These are phyloP conservation scores for Cutaneotrichosporon sp. DNA, from an alignment of 1,284 basidiomycete species.

Conservation along the genomic window DNA sequence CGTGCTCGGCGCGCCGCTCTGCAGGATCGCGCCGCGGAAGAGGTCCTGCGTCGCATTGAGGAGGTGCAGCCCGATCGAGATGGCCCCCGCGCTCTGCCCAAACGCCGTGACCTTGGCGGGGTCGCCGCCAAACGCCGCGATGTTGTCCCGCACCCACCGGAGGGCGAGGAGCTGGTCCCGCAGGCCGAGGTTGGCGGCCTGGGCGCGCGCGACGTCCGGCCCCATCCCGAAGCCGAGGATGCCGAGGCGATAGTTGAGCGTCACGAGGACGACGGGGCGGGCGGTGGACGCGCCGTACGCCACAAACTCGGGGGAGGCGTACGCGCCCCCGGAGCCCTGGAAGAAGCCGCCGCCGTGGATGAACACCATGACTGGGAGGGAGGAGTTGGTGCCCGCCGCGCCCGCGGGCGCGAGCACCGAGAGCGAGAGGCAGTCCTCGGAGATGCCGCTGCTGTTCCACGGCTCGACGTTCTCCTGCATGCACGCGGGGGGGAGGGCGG, in stretches of 20 bases:
- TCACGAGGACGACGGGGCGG: conserved; percentile 53
- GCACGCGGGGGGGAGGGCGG: conserved; percentile 36
- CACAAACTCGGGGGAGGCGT: conserved; percentile 28
- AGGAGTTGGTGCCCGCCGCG: not conserved
- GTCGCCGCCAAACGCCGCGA: conserved; percentile 57
- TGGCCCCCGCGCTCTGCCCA: conserved; percentile 53
- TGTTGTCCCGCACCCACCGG: conserved; percentile 58
- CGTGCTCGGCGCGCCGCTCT: conserved; percentile 40
- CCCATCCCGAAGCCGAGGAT: conserved; percentile 52
- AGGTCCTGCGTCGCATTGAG: conserved; percentile 38
- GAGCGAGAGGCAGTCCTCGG: conserved; percentile 55
- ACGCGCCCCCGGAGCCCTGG: conserved; percentile 24
- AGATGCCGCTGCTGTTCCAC: conserved; percentile 19
- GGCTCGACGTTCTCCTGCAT: conserved; percentile 27
- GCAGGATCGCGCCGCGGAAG: conserved; percentile 53
- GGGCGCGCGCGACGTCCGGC: conserved; percentile 36
- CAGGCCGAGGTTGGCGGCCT: conserved; percentile 51
- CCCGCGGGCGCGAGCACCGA: conserved; percentile 45
- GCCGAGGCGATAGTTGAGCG: conserved; percentile 56
- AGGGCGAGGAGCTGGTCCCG: conserved; percentile 56
- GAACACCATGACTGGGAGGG: conserved; percentile 48
- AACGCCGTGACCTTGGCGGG: conserved; percentile 50
- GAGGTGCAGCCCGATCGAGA: conserved; percentile 41
- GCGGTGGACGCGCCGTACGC: conserved; percentile 2
- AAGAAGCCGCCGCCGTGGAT: conserved; percentile 47